Conservation (phyloP, 1,284 basidiomycete genomes). For the Ganoderma boninense region DNA sequence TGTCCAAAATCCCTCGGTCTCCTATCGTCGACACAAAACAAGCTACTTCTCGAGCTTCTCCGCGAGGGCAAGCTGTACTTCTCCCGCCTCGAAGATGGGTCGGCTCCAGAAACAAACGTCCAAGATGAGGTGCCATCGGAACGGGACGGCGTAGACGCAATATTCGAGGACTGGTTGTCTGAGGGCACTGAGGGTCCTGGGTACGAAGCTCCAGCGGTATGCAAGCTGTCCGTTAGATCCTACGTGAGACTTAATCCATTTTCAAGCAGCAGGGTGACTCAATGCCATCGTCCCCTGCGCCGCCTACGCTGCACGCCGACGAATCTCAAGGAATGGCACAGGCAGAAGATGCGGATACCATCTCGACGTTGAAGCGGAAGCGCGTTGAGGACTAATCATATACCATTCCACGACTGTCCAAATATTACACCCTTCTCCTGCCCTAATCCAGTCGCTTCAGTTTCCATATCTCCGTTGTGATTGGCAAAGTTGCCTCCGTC, state of each 20-base stretch:
- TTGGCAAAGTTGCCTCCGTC: neutral
- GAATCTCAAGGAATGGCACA: neutral
- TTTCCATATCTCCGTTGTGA: neutral
- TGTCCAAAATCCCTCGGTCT: constrained; percentile 63
- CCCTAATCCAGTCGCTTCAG: neutral
- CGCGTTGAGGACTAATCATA: neutral
- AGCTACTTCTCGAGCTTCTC: constrained; percentile 56
- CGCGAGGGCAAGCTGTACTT: constrained; percentile 58
- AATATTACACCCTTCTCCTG: neutral
- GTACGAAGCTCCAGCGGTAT: neutral
- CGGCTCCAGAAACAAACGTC: neutral
- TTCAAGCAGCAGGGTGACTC: neutral
- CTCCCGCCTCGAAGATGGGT: constrained; percentile 21
- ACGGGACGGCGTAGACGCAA: constrained; percentile 22
- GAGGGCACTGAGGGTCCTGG: neutral
- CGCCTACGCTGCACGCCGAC: too few species aligned
- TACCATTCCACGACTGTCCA: neutral
- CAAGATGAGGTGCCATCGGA: neutral
- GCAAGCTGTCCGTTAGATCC: neutral
- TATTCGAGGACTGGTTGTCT: constrained; percentile 27
- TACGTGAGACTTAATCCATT: neutral
- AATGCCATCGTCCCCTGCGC: neutral
- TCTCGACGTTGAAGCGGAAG: constrained; percentile 1
- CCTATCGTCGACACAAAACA: constrained; percentile 63
- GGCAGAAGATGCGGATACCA: neutral